phyloP scores from a whole-genome alignment of 2,329 filamentous ascomycete species.

The Emergomyces orientalis region DNA sequence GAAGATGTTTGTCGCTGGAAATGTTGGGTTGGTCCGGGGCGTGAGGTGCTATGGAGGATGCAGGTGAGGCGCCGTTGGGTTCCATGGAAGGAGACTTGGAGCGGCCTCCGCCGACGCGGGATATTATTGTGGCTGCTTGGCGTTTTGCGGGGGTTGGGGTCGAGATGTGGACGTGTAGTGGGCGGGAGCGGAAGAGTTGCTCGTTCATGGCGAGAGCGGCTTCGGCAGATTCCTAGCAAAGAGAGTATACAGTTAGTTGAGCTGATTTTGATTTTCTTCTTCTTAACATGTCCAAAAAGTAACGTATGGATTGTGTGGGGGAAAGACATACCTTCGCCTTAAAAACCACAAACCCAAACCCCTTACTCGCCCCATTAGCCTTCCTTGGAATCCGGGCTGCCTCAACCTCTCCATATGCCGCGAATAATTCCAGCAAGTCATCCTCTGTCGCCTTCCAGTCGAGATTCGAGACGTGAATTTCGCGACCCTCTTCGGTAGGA shows the following conservation, averaged over 20 bases:
- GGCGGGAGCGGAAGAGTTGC: slow-evolving; percentile 57
- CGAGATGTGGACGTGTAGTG: slow-evolving; percentile 55
- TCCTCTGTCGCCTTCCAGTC: slow-evolving; percentile 53
- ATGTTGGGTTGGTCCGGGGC: slow-evolving; percentile 26
- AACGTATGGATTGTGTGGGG: no score
- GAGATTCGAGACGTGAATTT: slow-evolving; percentile 68
- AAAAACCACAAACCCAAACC: slow-evolving; percentile 74
- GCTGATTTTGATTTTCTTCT: slow-evolving; percentile 11
- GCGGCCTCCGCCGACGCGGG: slow-evolving; percentile 23
- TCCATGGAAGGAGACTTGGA: slow-evolving; percentile 25
- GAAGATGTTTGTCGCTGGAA: slow-evolving; percentile 44
- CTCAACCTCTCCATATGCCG: slow-evolving; percentile 65
- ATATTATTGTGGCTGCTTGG: slow-evolving; percentile 38
- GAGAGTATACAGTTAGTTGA: background rate
- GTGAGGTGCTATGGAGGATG: slow-evolving; percentile 25
- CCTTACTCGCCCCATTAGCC: slow-evolving; percentile 59
- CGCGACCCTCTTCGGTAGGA: slow-evolving; percentile 74
- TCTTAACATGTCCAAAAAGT: no score
- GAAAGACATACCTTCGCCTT: slow-evolving; percentile 45
- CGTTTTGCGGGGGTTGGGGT: slow-evolving; percentile 37
- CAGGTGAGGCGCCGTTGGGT: slow-evolving; percentile 11
- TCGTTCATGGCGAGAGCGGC: slow-evolving; percentile 61
- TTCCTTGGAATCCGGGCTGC: slow-evolving; percentile 62
- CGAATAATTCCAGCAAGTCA: slow-evolving; percentile 62
- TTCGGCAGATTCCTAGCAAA: slow-evolving; percentile 49